Conservation (phyloP, 2,329 filamentous ascomycete genomes). For the Alternaria rosae region DNA sequence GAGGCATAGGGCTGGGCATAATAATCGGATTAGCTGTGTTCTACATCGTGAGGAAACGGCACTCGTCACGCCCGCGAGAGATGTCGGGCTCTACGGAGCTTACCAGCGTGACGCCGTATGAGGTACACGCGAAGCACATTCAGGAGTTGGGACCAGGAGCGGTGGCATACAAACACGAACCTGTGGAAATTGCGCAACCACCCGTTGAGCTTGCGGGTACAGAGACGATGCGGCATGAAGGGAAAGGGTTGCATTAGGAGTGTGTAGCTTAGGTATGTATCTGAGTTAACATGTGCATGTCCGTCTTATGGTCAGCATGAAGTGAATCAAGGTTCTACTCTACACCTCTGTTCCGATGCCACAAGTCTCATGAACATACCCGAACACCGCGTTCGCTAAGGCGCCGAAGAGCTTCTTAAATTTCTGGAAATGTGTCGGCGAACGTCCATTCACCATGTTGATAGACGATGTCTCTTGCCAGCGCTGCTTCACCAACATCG, state of each 20-base stretch:
- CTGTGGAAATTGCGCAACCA: slow-evolving; percentile 9
- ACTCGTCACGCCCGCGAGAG: neutral
- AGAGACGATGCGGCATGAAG: neutral
- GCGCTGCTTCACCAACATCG: neutral
- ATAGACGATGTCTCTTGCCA: neutral
- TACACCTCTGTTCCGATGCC: no score
- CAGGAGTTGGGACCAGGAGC: slow-evolving; percentile 7
- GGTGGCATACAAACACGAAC: slow-evolving; percentile 5
- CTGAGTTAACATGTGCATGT: neutral
- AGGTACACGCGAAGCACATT: slow-evolving; percentile 5
- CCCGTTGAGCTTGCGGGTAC: slow-evolving; percentile 6
- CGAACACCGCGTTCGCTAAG: no score
- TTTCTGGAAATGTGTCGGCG: neutral
- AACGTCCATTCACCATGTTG: neutral
- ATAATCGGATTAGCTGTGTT: slow-evolving; percentile 5
- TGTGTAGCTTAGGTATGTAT: no score
- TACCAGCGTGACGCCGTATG: neutral
- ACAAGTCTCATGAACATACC: no score
- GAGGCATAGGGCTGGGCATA: neutral
- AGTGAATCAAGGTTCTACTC: neutral
- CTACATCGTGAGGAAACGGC: slow-evolving; percentile 3
- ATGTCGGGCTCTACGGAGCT: neutral
- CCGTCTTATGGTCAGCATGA: neutral
- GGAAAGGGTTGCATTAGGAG: neutral
- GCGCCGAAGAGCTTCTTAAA: no score